phyloP scores from a whole-genome alignment of 768 basidiomycete species.

The Collybiopsis confluens region DNA sequence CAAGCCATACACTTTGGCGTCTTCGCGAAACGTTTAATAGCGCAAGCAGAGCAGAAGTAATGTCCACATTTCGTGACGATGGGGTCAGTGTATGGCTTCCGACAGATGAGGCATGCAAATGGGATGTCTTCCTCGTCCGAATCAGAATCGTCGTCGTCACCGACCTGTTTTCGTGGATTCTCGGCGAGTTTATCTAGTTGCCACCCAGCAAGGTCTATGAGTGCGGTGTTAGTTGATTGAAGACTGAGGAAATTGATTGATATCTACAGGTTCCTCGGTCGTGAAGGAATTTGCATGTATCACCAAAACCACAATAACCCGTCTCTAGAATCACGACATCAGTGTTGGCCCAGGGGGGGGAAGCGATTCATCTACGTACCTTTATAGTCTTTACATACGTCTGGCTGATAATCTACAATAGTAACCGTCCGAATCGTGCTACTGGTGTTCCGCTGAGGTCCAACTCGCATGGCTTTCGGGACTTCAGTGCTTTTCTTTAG shows the following conservation, averaged over 20 bases:
- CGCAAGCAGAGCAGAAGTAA: conserved; percentile 93
- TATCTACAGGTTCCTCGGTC: conserved; percentile 90
- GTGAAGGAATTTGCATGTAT: conserved; percentile 98
- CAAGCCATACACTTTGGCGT: conserved; percentile 96
- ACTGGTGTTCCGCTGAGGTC: conserved; percentile 64
- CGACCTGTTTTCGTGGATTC: conserved; percentile 58
- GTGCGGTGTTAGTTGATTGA: conserved; percentile 7
- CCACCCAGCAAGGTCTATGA: conserved; percentile 91
- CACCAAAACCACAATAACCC: conserved; percentile 98
- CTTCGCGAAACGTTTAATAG: conserved; percentile 90
- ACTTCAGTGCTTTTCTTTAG: conserved; percentile 80
- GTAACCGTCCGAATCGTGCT: conserved; percentile 92
- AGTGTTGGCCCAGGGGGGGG: neutral
- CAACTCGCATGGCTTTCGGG: conserved; percentile 84
- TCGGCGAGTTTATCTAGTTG: conserved; percentile 93
- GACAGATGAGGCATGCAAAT: conserved; percentile 97
- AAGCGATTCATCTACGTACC: conserved; percentile 38
- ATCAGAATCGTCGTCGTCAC: conserved; percentile 62
- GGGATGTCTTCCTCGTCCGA: conserved; percentile 86
- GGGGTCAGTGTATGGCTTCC: conserved; percentile 91
- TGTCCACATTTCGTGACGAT: conserved; percentile 96
- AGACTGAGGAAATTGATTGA: conserved; percentile 7
- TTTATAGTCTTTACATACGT: conserved; percentile 99
- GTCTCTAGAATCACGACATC: conserved; percentile 59
- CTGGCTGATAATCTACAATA: conserved; percentile 95